Evolutionary conservation across 2,329 filamentous ascomycete species (phyloP).

Genomic region (Beauveria australis): DNA sequence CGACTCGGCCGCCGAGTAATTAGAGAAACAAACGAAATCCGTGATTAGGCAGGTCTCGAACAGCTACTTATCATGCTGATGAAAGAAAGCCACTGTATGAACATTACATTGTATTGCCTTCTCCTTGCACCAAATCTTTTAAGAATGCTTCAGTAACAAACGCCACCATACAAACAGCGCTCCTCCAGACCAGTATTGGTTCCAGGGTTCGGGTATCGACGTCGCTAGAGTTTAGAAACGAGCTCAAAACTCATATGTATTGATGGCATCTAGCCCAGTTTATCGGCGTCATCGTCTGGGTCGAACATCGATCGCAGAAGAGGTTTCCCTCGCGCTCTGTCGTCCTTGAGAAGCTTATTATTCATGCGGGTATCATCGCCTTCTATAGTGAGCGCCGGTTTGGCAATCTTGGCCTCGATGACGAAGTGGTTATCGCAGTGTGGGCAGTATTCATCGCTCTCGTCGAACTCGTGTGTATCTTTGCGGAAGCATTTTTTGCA

Average conservation of each 20-base stretch:
- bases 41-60: slow-evolving; percentile 6
- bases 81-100: slow-evolving; percentile 17
- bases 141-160: neutral
- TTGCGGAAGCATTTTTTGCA: slow-evolving; percentile 98
- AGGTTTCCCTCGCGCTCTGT: slow-evolving; percentile 54
- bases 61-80: slow-evolving; percentile 20
- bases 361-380: slow-evolving; percentile 84
- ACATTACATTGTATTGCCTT: slow-evolving; percentile 6
- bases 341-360: slow-evolving; percentile 86
- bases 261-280: slow-evolving; percentile 52
- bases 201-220: neutral
- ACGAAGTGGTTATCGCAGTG: slow-evolving; percentile 99
- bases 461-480: slow-evolving; percentile 84
- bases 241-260: neutral
- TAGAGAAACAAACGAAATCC: slow-evolving; percentile 15
- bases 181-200: neutral
- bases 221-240: neutral
- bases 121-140: neutral
- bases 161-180: neutral
- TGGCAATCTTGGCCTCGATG: slow-evolving; percentile 76
- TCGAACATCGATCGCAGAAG: slow-evolving; percentile 63
- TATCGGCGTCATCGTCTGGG: slow-evolving; percentile 64
- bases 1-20: slow-evolving; percentile 28
- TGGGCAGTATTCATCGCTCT: slow-evolving; percentile 96
- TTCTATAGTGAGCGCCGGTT: slow-evolving; percentile 77